phyloP scores from a whole-genome alignment of 768 basidiomycete genomes.

The Lactarius tabidus region DNA sequence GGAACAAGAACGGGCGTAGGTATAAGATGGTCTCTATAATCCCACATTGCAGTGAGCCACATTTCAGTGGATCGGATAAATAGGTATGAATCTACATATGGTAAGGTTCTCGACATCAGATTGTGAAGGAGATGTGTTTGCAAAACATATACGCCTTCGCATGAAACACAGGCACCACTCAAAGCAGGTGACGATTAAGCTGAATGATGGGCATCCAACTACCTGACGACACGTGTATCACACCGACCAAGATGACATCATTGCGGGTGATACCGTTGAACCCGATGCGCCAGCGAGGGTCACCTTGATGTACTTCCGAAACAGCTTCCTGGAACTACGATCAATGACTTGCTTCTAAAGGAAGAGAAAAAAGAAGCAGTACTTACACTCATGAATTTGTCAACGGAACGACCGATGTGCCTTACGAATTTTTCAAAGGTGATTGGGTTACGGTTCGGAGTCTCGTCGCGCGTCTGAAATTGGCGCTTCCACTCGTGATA shows the following conservation, averaged over 20 bases:
- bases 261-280: slow-evolving; percentile 17
- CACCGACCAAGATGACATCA: slow-evolving; percentile 22
- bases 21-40: neutral
- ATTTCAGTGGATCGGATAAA: neutral
- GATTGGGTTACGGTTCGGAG: slow-evolving; percentile 20
- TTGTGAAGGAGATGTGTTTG: neutral
- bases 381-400: slow-evolving; percentile 23
- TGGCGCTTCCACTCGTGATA: slow-evolving; percentile 26
- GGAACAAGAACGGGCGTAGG: neutral
- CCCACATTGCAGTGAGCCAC: neutral
- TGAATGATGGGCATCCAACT: slow-evolving; percentile 28
- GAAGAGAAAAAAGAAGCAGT: neutral
- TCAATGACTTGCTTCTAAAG: neutral
- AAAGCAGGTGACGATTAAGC: slow-evolving; percentile 22
- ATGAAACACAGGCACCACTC: neutral
- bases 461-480: slow-evolving; percentile 26
- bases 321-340: slow-evolving; percentile 5
- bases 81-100: neutral
- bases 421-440: slow-evolving; percentile 23
- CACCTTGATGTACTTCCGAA: slow-evolving; percentile 14
- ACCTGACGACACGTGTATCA: slow-evolving; percentile 25
- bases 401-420: slow-evolving; percentile 24
- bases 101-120: neutral
- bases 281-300: slow-evolving; percentile 24
- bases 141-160: neutral